A percentile compares a stretch with the other conserved stretches of the same genome.
Conservation (phyloP, 805 yeast genomes). For the Kuraishia ogatae region DNA sequence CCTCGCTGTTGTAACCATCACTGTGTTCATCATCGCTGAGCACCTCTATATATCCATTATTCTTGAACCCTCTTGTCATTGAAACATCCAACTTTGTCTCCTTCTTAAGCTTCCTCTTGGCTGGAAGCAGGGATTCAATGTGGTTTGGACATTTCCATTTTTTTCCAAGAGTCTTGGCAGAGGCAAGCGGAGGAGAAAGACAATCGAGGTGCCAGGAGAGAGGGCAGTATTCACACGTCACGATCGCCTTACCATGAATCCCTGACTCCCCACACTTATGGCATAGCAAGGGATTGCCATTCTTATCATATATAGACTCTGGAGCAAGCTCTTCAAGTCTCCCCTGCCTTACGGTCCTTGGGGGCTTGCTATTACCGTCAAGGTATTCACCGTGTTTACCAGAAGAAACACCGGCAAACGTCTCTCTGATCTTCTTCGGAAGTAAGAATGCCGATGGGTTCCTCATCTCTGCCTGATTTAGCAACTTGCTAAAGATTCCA, state of each 20-base stretch:
- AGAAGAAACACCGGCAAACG: conserved; percentile 63
- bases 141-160: conserved; percentile 94
- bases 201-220: conserved; percentile 89
- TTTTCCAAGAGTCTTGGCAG: conserved; percentile 62
- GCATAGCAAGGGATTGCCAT: conserved; percentile 65
- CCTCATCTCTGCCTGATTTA: conserved; percentile 46
- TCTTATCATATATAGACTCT: conserved; percentile 54
- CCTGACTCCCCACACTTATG: conserved; percentile 71
- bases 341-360: conserved; percentile 30
- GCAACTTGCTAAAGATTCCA: conserved; percentile 47
- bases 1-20: conserved; percentile 17
- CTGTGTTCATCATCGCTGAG: conserved; percentile 30
- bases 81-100: conserved; percentile 47
- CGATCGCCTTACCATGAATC: conserved; percentile 42
- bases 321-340: conserved; percentile 49
- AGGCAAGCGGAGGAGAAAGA: conserved; percentile 62
- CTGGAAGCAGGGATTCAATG: conserved; percentile 40
- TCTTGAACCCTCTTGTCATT: conserved; percentile 39
- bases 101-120: conserved; percentile 39
- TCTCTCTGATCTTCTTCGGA: conserved; percentile 62
- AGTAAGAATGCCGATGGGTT: conserved; percentile 63
- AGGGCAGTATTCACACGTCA: conserved; percentile 78
- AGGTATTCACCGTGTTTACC: conserved; percentile 66
- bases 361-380: conserved; percentile 50
- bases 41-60: conserved; percentile 55